Percentiles rank a stretch among this genome's conserved stretches.
Evolutionary conservation across 1,284 basidiomycete genomes (phyloP).

Genomic region (Marasmius sp.): DNA sequence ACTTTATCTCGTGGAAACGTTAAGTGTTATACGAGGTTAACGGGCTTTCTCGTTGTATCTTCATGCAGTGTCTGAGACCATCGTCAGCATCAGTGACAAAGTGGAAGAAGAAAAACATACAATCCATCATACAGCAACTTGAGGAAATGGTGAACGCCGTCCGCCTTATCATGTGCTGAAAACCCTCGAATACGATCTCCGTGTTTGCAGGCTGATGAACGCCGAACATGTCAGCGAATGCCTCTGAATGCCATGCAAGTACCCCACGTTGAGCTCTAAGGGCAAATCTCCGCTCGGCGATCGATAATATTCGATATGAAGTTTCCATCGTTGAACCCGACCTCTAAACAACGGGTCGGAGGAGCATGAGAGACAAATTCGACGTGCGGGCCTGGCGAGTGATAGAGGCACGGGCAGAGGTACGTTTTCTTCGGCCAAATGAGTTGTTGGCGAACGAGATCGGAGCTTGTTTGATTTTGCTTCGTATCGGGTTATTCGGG

Average conservation of each 20-base stretch:
- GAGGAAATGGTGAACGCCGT: slow-evolving; percentile 35
- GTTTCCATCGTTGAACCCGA: slow-evolving; percentile 45
- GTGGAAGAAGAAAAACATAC: slow-evolving; percentile 24
- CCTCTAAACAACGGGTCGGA: not conserved
- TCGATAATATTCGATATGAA: slow-evolving; percentile 36
- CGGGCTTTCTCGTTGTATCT: slow-evolving; percentile 39
- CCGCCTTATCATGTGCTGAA: slow-evolving; percentile 27
- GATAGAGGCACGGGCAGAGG: not conserved
- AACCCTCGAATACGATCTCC: slow-evolving; percentile 25
- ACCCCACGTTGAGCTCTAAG: slow-evolving; percentile 44
- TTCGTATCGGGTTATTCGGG: no score
- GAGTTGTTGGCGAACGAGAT: no score
- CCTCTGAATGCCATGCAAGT: slow-evolving; percentile 41
- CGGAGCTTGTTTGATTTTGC: no score
- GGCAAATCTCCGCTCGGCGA: slow-evolving; percentile 26
- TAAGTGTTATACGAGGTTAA: slow-evolving; percentile 59
- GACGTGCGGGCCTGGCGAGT: not conserved
- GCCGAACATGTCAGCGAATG: slow-evolving; percentile 38
- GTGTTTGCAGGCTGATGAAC: slow-evolving; percentile 29
- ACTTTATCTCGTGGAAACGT: slow-evolving; percentile 69
- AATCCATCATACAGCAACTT: slow-evolving; percentile 51
- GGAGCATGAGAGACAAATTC: not conserved
- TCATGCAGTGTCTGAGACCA: slow-evolving; percentile 14
- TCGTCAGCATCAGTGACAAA: not conserved
- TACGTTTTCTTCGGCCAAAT: slow-evolving; percentile 7